A percentile compares a stretch with the other conserved stretches of the same genome.
These are phyloP conservation scores for Achaetomiella virescens DNA, from an alignment of 495 filamentous ascomycete species.

Conservation along the genomic window DNA sequence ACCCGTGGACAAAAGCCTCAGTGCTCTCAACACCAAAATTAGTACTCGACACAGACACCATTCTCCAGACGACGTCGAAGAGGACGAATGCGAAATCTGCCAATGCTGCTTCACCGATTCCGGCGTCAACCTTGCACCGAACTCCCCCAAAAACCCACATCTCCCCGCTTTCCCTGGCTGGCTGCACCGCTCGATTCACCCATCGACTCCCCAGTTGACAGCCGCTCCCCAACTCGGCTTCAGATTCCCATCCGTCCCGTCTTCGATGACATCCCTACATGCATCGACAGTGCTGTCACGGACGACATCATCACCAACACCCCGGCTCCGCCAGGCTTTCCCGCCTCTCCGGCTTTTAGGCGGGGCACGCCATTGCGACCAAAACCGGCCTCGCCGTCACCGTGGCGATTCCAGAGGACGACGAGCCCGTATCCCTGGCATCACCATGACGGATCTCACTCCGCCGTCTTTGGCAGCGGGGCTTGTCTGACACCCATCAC, in stretches of 20 bases:
- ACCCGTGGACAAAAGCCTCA: not conserved
- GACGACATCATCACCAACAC: constrained; percentile 19
- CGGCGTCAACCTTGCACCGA: not conserved
- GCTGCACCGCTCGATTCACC: not conserved
- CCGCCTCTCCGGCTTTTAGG: not conserved
- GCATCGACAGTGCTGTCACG: constrained; percentile 18
- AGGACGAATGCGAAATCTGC: not conserved
- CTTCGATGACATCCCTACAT: not conserved
- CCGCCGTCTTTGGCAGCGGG: constrained; percentile 21
- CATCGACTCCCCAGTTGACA: not conserved
- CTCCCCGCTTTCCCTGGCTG: constrained; percentile 13
- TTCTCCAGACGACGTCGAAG: not conserved
- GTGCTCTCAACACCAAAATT: not conserved
- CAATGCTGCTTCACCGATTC: not conserved
- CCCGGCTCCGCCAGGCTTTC: not conserved
- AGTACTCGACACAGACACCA: too few relatives aligned
- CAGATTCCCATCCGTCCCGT: constrained; percentile 12
- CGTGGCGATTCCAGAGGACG: constrained; percentile 19
- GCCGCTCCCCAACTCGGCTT: constrained; percentile 13
- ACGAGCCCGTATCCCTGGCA: constrained; percentile 20
- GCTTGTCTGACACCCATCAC: constrained; percentile 28
- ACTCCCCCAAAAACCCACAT: not conserved
- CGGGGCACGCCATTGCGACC: constrained; percentile 1
- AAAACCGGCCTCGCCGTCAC: constrained; percentile 14
- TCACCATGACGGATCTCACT: constrained; percentile 6